These are phyloP conservation scores for Cladosporium austrohemisphaericum DNA, from an alignment of 2,329 filamentous ascomycete genomes.

Conservation along the genomic window DNA sequence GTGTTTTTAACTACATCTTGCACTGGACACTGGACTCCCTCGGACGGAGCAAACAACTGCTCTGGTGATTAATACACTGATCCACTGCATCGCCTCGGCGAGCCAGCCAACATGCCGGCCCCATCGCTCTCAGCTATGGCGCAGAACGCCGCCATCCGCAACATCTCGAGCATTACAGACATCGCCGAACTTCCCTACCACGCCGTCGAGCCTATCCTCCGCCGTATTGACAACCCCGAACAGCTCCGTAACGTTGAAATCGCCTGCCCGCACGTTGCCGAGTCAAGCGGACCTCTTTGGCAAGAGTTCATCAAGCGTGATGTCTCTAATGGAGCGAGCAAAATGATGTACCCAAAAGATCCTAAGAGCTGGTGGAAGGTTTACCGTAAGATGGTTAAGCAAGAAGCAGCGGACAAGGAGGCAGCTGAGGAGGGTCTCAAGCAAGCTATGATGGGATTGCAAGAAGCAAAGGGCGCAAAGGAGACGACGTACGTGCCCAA, in stretches of 20 bases:
- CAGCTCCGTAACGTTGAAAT: constrained; percentile 71
- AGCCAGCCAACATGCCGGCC: constrained; percentile 27
- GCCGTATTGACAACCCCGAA: constrained; percentile 65
- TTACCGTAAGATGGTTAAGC: constrained; percentile 53
- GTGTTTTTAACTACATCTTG: not conserved
- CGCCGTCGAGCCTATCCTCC: constrained; percentile 63
- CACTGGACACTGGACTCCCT: not conserved
- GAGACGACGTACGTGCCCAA: constrained; percentile 39
- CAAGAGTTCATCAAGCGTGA: constrained; percentile 71
- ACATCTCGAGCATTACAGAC: constrained; percentile 54
- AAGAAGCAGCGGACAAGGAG: constrained; percentile 36
- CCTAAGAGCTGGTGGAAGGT: constrained; percentile 72
- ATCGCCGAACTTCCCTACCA: constrained; percentile 69
- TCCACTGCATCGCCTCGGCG: too few species aligned
- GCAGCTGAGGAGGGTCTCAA: constrained; percentile 31
- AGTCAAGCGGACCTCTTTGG: constrained; percentile 72
- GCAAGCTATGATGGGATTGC: constrained; percentile 59
- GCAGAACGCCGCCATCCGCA: constrained; percentile 38
- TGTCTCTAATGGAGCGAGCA: constrained; percentile 63
- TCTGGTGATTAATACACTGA: not conserved
- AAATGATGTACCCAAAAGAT: constrained; percentile 62
- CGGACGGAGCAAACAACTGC: not conserved
- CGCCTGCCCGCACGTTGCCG: constrained; percentile 71
- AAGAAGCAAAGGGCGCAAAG: constrained; percentile 53
- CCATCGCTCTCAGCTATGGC: constrained; percentile 39